These are phyloP conservation scores for Talaromyces sp. DNA, from an alignment of 2,329 filamentous ascomycete species.

Conservation along the genomic window DNA sequence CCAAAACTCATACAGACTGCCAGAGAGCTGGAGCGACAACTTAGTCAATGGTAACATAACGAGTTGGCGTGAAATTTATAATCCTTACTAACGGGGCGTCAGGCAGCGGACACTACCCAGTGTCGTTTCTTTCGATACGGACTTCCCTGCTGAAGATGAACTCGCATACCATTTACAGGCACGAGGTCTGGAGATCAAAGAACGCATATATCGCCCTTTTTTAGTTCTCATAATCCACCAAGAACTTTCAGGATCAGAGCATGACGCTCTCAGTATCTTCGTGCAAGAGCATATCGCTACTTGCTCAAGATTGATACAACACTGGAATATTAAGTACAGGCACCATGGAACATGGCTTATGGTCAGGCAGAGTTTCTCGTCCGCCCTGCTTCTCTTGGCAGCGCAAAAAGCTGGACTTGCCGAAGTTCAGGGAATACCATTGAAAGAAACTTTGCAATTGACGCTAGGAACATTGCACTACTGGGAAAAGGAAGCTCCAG, in stretches of 20 bases:
- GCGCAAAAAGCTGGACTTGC: not conserved
- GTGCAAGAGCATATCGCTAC: not conserved
- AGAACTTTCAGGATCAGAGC: not conserved
- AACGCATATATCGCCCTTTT: slow-evolving; percentile 5
- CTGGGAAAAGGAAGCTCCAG: slow-evolving; percentile 6
- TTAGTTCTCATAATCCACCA: not conserved
- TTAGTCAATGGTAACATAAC: slow-evolving; percentile 4
- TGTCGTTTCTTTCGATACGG: not conserved
- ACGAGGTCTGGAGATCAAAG: not conserved
- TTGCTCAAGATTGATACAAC: not conserved
- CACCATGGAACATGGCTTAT: slow-evolving; percentile 6
- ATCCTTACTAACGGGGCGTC: no score
- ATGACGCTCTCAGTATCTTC: not conserved
- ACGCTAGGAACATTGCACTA: not conserved
- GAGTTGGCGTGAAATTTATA: not conserved
- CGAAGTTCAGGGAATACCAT: not conserved
- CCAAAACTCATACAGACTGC: not conserved
- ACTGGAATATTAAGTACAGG: not conserved
- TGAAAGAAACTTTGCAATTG: no score
- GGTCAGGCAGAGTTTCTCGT: not conserved
- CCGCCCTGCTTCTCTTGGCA: not conserved
- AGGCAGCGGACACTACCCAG: not conserved
- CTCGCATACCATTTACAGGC: not conserved
- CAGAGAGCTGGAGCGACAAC: slow-evolving; percentile 1
- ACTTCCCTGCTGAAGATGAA: not conserved